These are phyloP conservation scores for Tremellales sp. DNA, from an alignment of 1,284 basidiomycete species.

Conservation along the genomic window DNA sequence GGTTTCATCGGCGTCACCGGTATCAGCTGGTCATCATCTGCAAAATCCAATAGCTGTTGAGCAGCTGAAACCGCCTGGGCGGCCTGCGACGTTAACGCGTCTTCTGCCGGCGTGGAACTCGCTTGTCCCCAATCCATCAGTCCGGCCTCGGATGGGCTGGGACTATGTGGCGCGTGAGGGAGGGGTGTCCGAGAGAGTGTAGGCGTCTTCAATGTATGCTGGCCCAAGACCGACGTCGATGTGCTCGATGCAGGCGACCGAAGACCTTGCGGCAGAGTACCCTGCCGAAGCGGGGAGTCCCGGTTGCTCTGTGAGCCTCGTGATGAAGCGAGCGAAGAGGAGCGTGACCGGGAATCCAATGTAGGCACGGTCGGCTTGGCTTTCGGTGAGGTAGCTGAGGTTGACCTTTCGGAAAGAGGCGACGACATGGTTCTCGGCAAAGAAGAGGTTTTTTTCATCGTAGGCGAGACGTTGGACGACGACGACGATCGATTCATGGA, in stretches of 20 bases:
- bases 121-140: neutral
- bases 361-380: neutral
- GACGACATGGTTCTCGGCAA: no score
- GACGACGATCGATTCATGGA: no score
- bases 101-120: constrained; percentile 30
- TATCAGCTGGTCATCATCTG: constrained; percentile 14
- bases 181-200: constrained; percentile 9
- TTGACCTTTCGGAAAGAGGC: no score
- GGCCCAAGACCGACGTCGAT: constrained; percentile 6
- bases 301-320: constrained; percentile 14
- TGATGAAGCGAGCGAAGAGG: constrained; percentile 15
- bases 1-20: constrained; percentile 23
- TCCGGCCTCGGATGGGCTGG: neutral
- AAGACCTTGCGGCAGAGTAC: constrained; percentile 9
- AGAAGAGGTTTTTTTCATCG: no score
- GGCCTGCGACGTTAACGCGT: constrained; percentile 74
- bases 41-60: constrained; percentile 59
- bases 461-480: no score
- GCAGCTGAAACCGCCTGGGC: constrained; percentile 85
- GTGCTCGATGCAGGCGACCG: constrained; percentile 17
- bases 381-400: neutral
- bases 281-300: constrained; percentile 22
- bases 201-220: constrained; percentile 12
- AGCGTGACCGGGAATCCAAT: constrained; percentile 9
- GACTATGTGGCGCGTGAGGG: neutral